Evolutionary conservation across 2,329 filamentous ascomycete species (phyloP).

Genomic region (Neonectria coccinea): DNA sequence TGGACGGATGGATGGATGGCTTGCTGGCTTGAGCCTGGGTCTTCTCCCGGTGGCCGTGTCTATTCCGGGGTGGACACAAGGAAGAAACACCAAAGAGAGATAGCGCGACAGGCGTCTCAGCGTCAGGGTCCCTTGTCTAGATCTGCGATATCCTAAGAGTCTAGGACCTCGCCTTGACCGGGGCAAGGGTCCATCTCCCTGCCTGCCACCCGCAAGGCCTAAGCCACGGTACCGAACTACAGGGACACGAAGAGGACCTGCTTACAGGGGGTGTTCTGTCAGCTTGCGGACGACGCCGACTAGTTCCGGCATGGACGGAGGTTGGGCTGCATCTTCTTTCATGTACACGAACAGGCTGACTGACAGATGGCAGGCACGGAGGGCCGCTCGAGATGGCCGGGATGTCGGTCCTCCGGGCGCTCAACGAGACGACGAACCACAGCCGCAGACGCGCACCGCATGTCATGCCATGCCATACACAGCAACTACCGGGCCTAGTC

Average conservation of each 20-base stretch:
- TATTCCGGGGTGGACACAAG: conserved; percentile 7
- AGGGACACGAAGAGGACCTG: conserved; percentile 29
- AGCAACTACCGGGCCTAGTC: not conserved
- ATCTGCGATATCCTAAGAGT: conserved; percentile 30
- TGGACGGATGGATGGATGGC: not conserved
- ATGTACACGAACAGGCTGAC: not conserved
- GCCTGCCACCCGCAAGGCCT: conserved; percentile 20
- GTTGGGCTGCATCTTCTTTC: too few species aligned
- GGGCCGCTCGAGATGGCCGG: conserved; percentile 11
- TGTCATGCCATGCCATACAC: not conserved
- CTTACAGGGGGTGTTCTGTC: conserved; percentile 3
- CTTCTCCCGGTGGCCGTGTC: not conserved
- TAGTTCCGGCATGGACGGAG: too few species aligned
- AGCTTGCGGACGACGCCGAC: not conserved
- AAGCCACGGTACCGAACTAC: conserved; percentile 37
- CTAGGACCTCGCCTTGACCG: not conserved
- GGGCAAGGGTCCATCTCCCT: conserved; percentile 20
- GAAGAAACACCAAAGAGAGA: conserved; percentile 11
- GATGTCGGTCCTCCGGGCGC: conserved; percentile 16
- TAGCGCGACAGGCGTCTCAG: conserved; percentile 15
- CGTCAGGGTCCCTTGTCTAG: conserved; percentile 20
- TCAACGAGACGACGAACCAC: conserved; percentile 8
- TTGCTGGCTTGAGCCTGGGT: not conserved
- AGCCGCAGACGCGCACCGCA: not conserved
- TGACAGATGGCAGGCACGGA: not conserved